Base-by-base conservation (phyloP, 495 filamentous ascomycete genomes). In the Penicillium manginii region DNA sequence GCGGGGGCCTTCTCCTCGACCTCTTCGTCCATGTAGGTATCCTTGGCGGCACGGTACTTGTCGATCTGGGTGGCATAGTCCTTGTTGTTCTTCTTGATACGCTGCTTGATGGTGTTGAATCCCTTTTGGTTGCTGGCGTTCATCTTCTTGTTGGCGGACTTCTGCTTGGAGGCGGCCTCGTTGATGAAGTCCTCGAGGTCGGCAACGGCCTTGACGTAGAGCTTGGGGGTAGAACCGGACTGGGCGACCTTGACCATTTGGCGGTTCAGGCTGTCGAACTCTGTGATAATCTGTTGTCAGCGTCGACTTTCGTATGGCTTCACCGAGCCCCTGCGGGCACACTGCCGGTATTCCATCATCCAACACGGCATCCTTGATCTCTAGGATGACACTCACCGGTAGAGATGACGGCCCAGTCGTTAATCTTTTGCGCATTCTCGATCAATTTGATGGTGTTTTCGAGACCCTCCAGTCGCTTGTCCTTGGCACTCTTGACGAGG, bases 71-170 rank as follows among this genome's bases (percentile, higher is more conserved):
- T 78, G 65, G 89, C 82, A 71, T 96, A 96, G 33, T 96, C 92
- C 78, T 96, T 93, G 84, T 96, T 98, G 80, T 93, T 96, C 81
- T 96, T 96, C 84, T 93, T 91, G 79, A 98, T 91, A 73, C 88
- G 88, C 76, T 99, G 94, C 79, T 97, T 96, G 62, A 98, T 89
- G 50, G 91, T 90, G 68, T 97, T 99, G 65, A 99, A 84, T 66
- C 92, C 91, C 79, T 92, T 90, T 57, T 92, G 88, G 67, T 92
- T 96, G 69, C 89, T 92, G 40, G 93, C 91, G 74, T 97, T 99
- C 93, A 98, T 96, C 83, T 97, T 98, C 86, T 96, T 96, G 50
- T 89, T 88, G 7, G 92, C 88, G 60, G 93, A 89, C 80, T 98
- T 99, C 73, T 96, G 91, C 80, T 97, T 97, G 66, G 89, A 83